Evolutionary conservation across 192 early-diverging fungal species (phyloP).

Genomic region (Lunasporangiospora selenospora): DNA sequence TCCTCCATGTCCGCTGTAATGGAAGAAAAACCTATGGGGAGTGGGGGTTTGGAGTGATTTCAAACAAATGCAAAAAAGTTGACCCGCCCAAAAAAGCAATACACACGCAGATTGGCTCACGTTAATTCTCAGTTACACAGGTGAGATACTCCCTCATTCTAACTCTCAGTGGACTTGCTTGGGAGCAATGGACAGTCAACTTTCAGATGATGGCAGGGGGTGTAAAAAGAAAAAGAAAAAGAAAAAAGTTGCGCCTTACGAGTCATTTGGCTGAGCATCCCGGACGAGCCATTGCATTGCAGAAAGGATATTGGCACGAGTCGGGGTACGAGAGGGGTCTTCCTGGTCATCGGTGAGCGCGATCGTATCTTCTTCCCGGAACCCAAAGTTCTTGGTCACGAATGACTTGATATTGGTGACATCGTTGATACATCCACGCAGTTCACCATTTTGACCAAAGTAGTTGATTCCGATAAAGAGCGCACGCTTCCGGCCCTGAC

Average conservation of each 20-base stretch:
- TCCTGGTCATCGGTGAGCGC: slow-evolving; percentile 81
- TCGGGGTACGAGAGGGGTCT: slow-evolving; percentile 68
- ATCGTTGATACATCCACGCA: slow-evolving; percentile 83
- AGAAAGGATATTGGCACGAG: slow-evolving; percentile 71
- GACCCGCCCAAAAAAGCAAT: too few species aligned
- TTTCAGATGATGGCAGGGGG: not conserved
- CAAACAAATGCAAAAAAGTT: not conserved
- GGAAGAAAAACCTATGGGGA: slow-evolving; percentile 74
- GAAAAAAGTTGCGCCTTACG: slow-evolving; percentile 50
- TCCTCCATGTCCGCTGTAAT: slow-evolving; percentile 83
- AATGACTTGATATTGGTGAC: slow-evolving; percentile 79
- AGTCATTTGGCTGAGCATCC: slow-evolving; percentile 77
- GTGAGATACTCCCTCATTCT: too few species aligned
- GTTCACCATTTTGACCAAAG: slow-evolving; percentile 62
- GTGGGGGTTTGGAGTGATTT: too few species aligned
- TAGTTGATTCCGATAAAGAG: slow-evolving; percentile 98
- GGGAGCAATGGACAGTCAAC: too few species aligned
- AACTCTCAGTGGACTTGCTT: too few species aligned
- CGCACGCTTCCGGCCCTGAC: slow-evolving; percentile 79
- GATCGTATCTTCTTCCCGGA: slow-evolving; percentile 74
- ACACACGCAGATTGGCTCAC: too few species aligned
- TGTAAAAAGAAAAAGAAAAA: not conserved
- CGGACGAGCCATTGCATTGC: slow-evolving; percentile 81
- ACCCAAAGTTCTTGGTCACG: slow-evolving; percentile 66
- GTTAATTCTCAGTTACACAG: too few species aligned